A percentile compares a stretch with the other conserved stretches of the same genome.
phyloP scores from a whole-genome alignment of 116 monocot genomes.

The Posidonia oceanica region DNA sequence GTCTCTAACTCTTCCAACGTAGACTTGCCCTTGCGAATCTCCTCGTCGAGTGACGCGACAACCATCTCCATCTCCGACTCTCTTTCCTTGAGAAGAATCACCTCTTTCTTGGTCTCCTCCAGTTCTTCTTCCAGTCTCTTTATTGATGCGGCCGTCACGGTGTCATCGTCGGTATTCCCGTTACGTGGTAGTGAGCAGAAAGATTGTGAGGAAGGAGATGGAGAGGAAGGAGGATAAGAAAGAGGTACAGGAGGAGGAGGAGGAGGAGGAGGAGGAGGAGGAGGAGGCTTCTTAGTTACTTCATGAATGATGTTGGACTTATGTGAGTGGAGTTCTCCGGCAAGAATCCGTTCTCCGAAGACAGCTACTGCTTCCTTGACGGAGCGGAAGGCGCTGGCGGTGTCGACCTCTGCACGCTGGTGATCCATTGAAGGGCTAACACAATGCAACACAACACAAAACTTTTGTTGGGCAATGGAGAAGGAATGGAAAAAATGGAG shows the following conservation, averaged over 20 bases:
- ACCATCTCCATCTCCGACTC: constrained; percentile 46
- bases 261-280: too few relatives aligned
- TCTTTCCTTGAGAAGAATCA: constrained; percentile 47
- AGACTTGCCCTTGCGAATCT: constrained; percentile 35
- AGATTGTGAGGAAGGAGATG: constrained; percentile 27
- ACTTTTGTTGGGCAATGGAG: too few relatives aligned
- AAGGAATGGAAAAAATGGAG: neutral
- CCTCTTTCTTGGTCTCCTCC: constrained; percentile 49
- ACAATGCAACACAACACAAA: too few relatives aligned
- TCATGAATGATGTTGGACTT: constrained; percentile 1
- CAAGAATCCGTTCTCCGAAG: constrained; percentile 55
- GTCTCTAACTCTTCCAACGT: constrained; percentile 25
- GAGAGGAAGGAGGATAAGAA: constrained; percentile 14
- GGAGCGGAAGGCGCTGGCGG: constrained; percentile 62
- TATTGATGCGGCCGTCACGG: constrained; percentile 19
- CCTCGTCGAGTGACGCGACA: constrained; percentile 44
- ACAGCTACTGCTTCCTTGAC: constrained; percentile 76
- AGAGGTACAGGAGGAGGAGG: neutral
- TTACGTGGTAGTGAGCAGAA: constrained; percentile 2
- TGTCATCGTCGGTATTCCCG: constrained; percentile 1
- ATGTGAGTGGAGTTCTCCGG: constrained; percentile 18
- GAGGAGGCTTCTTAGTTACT: neutral
- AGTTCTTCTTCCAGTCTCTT: constrained; percentile 46
- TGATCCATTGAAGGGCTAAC: neutral
- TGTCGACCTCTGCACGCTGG: constrained; percentile 41